Conservation (phyloP, 2,329 filamentous ascomycete species). For the Paecilomyces variotii region DNA sequence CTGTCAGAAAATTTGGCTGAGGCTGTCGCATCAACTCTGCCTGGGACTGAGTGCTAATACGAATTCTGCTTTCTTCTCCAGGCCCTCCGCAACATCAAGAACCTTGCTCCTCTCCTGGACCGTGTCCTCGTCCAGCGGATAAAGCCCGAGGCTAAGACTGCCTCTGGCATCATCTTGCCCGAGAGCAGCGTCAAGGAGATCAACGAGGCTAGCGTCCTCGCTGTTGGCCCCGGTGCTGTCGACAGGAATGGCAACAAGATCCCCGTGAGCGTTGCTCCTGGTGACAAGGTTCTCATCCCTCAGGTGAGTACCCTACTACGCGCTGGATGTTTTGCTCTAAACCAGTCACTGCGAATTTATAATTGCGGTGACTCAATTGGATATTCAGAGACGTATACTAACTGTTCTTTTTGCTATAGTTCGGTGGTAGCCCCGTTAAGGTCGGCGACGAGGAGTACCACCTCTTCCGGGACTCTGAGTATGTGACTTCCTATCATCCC, state of each 20-base stretch:
- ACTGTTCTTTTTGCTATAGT: slow-evolving; percentile 45
- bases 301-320: slow-evolving; percentile 53
- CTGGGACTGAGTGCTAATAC: slow-evolving; percentile 1
- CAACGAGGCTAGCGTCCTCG: slow-evolving; percentile 93
- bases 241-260: slow-evolving; percentile 87
- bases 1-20: slow-evolving; percentile 3
- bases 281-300: slow-evolving; percentile 92
- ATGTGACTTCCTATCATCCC: slow-evolving; percentile 40
- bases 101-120: slow-evolving; percentile 91
- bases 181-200: slow-evolving; percentile 96
- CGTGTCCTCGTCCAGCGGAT: slow-evolving; percentile 96
- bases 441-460: slow-evolving; percentile 95
- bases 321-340: background rate
- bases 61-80: slow-evolving; percentile 5
- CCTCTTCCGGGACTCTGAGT: slow-evolving; percentile 97
- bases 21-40: background rate
- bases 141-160: slow-evolving; percentile 95
- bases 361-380: background rate
- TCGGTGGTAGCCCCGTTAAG: slow-evolving; percentile 90
- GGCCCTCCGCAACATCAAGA: slow-evolving; percentile 89
- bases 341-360: background rate
- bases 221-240: slow-evolving; percentile 80
- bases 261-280: slow-evolving; percentile 69
- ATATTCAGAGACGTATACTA: slow-evolving; percentile 12
- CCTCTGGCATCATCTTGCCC: slow-evolving; percentile 93